phyloP scores from a whole-genome alignment of 31 red algal genomes.

The Bonnemaisonia californica region DNA sequence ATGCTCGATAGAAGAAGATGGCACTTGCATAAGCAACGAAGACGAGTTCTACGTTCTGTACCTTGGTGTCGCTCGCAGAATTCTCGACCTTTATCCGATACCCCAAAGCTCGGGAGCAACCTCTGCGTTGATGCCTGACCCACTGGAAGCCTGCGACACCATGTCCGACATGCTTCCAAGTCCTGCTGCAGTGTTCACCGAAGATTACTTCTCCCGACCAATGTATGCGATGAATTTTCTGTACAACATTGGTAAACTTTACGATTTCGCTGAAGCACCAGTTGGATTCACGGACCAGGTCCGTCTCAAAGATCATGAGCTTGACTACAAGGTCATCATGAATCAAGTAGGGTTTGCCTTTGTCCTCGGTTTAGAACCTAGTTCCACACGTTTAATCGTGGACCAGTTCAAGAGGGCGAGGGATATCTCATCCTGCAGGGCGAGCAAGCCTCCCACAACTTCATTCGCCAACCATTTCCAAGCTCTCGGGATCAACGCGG shows the following conservation, averaged over 20 bases:
- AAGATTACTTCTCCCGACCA: neutral
- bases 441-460: too few species aligned
- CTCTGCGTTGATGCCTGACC: too few species aligned
- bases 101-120: too few species aligned
- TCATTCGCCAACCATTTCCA: too few species aligned
- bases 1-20: too few species aligned
- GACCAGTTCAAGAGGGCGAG: too few species aligned
- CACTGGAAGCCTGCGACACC: neutral
- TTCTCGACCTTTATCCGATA: too few species aligned
- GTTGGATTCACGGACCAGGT: neutral
- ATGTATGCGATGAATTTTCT: neutral
- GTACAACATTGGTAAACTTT: constrained; percentile 1
- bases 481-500: too few species aligned
- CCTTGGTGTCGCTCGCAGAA: too few species aligned
- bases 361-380: neutral
- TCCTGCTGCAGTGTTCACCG: neutral
- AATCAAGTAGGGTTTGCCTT: neutral
- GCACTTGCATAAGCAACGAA: too few species aligned
- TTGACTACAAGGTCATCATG: neutral
- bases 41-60: too few species aligned
- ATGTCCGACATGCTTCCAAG: neutral
- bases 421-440: too few species aligned
- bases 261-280: neutral
- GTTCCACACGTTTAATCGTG: neutral
- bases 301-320: neutral